Percentiles rank a stretch among this genome's conserved stretches.
Evolutionary conservation across 768 basidiomycete genomes (phyloP).

Genomic region (Naganishia vishniacii): DNA sequence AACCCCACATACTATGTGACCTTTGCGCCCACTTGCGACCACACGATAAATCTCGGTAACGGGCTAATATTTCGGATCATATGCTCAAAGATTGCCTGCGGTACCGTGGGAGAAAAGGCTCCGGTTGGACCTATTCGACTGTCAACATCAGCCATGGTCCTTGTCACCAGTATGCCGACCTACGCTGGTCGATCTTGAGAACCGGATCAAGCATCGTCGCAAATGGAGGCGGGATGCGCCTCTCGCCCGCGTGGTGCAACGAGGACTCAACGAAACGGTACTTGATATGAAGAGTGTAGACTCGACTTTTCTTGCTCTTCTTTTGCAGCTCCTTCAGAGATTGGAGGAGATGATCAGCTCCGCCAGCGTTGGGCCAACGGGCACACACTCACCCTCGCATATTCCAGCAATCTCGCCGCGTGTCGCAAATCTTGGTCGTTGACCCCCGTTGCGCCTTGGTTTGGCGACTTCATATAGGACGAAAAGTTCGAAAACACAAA

Average conservation of each 20-base stretch:
- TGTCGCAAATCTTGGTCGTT: slow-evolving; percentile 40
- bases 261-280: slow-evolving; percentile 40
- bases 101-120: slow-evolving; percentile 40
- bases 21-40: slow-evolving; percentile 41
- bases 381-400: slow-evolving; percentile 39
- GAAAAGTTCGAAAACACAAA: slow-evolving; percentile 45
- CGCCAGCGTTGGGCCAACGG: background rate
- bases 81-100: slow-evolving; percentile 42
- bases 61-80: slow-evolving; percentile 41
- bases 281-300: slow-evolving; percentile 44
- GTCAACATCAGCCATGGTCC: background rate
- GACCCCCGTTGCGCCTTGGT: slow-evolving; percentile 38
- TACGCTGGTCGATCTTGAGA: slow-evolving; percentile 46
- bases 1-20: slow-evolving; percentile 35
- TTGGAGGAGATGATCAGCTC: background rate
- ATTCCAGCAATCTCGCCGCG: slow-evolving; percentile 40
- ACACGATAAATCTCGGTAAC: slow-evolving; percentile 42
- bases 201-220: slow-evolving; percentile 42
- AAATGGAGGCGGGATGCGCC: slow-evolving; percentile 42
- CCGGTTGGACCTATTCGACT: slow-evolving; percentile 37
- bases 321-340: slow-evolving; percentile 31
- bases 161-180: slow-evolving; percentile 19
- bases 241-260: slow-evolving; percentile 23
- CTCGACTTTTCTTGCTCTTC: slow-evolving; percentile 32
- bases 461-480: slow-evolving; percentile 43